Percentiles rank a stretch among this genome's conserved stretches.
Evolutionary conservation across 257 asterid species (phyloP).

Genomic region (Plantago elongata): DNA sequence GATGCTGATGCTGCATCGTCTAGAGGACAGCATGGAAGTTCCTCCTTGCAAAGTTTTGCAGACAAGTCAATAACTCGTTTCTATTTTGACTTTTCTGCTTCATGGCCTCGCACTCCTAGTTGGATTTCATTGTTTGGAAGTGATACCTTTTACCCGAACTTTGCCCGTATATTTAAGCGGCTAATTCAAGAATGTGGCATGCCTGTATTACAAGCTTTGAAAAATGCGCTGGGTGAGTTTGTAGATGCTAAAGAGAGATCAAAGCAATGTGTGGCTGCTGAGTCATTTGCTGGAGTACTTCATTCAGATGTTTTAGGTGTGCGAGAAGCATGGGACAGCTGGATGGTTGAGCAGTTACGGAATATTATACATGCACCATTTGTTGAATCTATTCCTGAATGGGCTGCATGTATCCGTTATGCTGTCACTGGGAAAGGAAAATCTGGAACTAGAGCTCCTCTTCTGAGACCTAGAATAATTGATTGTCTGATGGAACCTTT

Average conservation of each 20-base stretch:
- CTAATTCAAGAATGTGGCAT: slow-evolving; percentile 93
- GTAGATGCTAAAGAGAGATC: slow-evolving; percentile 86
- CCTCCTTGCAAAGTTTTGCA: slow-evolving; percentile 80
- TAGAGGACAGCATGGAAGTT: slow-evolving; percentile 67
- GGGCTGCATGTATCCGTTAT: slow-evolving; percentile 92
- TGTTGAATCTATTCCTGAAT: slow-evolving; percentile 95
- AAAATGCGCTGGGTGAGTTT: slow-evolving; percentile 68
- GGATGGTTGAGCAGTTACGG: slow-evolving; percentile 72
- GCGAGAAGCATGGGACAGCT: slow-evolving; percentile 92
- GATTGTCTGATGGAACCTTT: slow-evolving; percentile 87
- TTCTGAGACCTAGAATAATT: slow-evolving; percentile 70
- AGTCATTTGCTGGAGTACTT: slow-evolving; percentile 88
- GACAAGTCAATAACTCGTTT: slow-evolving; percentile 91
- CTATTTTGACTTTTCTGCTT: slow-evolving; percentile 94
- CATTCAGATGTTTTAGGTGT: slow-evolving; percentile 89
- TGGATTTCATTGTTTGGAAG: slow-evolving; percentile 90
- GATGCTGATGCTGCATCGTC: slow-evolving; percentile 71
- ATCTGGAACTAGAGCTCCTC: slow-evolving; percentile 75
- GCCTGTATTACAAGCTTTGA: slow-evolving; percentile 69
- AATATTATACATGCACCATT: slow-evolving; percentile 71
- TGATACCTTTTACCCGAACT: slow-evolving; percentile 80
- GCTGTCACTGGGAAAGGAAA: slow-evolving; percentile 97
- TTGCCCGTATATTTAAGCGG: slow-evolving; percentile 88
- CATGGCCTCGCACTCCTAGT: slow-evolving; percentile 98
- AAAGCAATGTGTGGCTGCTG: slow-evolving; percentile 99